Evolutionary conservation across 768 basidiomycete species (phyloP).

Genomic region (Tylopilus sp.): DNA sequence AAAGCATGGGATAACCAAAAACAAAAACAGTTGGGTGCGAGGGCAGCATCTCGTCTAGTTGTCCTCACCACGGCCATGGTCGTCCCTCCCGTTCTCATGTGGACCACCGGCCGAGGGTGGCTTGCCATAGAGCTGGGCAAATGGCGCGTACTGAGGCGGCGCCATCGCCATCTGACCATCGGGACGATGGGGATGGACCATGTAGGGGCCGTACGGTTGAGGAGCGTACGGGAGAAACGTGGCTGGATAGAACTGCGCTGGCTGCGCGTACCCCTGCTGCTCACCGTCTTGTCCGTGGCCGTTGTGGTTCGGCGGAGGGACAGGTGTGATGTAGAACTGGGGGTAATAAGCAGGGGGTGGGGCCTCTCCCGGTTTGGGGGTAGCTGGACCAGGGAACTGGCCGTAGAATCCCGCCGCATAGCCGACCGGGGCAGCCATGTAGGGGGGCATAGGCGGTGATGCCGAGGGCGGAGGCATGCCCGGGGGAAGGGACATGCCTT

Average conservation of each 20-base stretch:
- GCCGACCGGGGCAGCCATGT: slow-evolving; percentile 47
- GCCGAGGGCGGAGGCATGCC: slow-evolving; percentile 41
- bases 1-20: slow-evolving; percentile 19
- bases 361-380: slow-evolving; percentile 49
- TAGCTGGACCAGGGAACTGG: slow-evolving; percentile 48
- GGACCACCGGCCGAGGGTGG: slow-evolving; percentile 35
- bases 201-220: slow-evolving; percentile 48
- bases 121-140: slow-evolving; percentile 38
- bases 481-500: slow-evolving; percentile 41
- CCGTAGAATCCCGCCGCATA: slow-evolving; percentile 55
- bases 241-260: slow-evolving; percentile 45
- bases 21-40: slow-evolving; percentile 14
- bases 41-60: slow-evolving; percentile 26
- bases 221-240: slow-evolving; percentile 46
- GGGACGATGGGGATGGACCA: slow-evolving; percentile 42
- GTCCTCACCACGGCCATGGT: slow-evolving; percentile 30
- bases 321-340: slow-evolving; percentile 45
- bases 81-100: slow-evolving; percentile 28
- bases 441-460: slow-evolving; percentile 48
- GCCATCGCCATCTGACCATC: slow-evolving; percentile 37
- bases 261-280: slow-evolving; percentile 38
- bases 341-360: slow-evolving; percentile 52
- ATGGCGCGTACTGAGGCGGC: slow-evolving; percentile 38
- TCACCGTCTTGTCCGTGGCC: slow-evolving; percentile 42
- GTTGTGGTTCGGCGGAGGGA: slow-evolving; percentile 40